phyloP scores from a whole-genome alignment of 306 rosid species.

The Castanea crenata region DNA sequence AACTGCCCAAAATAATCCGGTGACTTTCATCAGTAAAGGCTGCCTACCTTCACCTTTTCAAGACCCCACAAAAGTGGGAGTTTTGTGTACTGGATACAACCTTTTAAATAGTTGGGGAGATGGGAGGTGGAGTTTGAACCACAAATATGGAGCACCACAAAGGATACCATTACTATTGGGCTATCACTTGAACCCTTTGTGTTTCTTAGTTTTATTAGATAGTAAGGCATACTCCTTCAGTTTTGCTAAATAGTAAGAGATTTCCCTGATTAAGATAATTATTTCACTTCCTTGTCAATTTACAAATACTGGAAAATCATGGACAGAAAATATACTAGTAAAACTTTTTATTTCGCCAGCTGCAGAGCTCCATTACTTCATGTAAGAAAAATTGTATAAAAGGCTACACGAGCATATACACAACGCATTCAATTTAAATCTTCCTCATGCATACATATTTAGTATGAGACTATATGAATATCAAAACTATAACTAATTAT shows the following conservation, averaged over 20 bases:
- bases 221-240: not conserved
- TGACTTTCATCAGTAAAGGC: not conserved
- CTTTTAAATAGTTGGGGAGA: too few relatives aligned
- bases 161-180: too few relatives aligned
- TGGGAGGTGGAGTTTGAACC: too few relatives aligned
- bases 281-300: not conserved
- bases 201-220: too few relatives aligned
- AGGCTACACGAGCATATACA: not conserved
- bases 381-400: not conserved
- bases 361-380: not conserved
- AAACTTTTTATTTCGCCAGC: not conserved
- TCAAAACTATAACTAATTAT: slow-evolving; percentile 8
- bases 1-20: not conserved
- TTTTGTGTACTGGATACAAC: too few relatives aligned
- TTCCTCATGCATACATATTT: not conserved
- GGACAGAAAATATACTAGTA: not conserved
- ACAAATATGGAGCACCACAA: too few relatives aligned
- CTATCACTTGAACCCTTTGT: too few relatives aligned
- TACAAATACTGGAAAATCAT: not conserved
- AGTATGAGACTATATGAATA: not conserved
- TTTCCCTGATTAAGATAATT: not conserved
- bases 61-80: too few relatives aligned
- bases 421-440: not conserved
- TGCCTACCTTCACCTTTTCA: too few relatives aligned
- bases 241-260: not conserved